phyloP scores from a whole-genome alignment of 2,329 filamentous ascomycete genomes.

The Sporothrix phasma region DNA sequence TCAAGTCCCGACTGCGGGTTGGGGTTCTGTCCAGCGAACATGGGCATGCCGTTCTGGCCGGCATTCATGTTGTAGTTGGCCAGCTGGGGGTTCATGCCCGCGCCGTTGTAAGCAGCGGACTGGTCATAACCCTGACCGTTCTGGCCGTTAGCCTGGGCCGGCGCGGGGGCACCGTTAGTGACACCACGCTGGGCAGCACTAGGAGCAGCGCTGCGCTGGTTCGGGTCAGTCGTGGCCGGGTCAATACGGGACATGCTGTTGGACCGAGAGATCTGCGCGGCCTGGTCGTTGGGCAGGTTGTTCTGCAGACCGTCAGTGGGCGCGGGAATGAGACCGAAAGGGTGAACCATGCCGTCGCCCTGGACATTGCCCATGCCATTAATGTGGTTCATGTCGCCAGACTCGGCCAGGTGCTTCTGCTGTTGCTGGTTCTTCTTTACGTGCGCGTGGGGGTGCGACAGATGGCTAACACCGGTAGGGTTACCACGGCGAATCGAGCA shows the following conservation, averaged over 20 bases:
- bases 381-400: slow-evolving; percentile 47
- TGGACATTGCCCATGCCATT: slow-evolving; percentile 51
- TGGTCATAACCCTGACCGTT: slow-evolving; percentile 32
- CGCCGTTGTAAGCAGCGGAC: slow-evolving; percentile 41
- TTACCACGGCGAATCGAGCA: slow-evolving; percentile 95
- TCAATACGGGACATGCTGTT: slow-evolving; percentile 51
- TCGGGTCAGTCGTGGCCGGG: slow-evolving; percentile 41
- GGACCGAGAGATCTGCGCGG: slow-evolving; percentile 47
- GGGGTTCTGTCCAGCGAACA: slow-evolving; percentile 50
- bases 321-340: slow-evolving; percentile 34
- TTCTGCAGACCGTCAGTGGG: slow-evolving; percentile 46
- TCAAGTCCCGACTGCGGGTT: slow-evolving; percentile 54
- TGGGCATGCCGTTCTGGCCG: slow-evolving; percentile 53
- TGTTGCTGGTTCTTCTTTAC: slow-evolving; percentile 62
- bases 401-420: slow-evolving; percentile 46
- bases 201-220: slow-evolving; percentile 44
- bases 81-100: slow-evolving; percentile 57
- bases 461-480: slow-evolving; percentile 84
- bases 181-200: slow-evolving; percentile 13
- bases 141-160: not conserved
- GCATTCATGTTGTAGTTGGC: slow-evolving; percentile 55
- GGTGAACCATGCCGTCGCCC: slow-evolving; percentile 42
- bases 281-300: slow-evolving; percentile 51
- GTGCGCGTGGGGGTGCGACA: slow-evolving; percentile 86
- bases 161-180: slow-evolving; percentile 13